A percentile compares a stretch with the other conserved stretches of the same genome.
Evolutionary conservation across 2,329 filamentous ascomycete genomes (phyloP).

Genomic region (Tolypocladium tropicale): DNA sequence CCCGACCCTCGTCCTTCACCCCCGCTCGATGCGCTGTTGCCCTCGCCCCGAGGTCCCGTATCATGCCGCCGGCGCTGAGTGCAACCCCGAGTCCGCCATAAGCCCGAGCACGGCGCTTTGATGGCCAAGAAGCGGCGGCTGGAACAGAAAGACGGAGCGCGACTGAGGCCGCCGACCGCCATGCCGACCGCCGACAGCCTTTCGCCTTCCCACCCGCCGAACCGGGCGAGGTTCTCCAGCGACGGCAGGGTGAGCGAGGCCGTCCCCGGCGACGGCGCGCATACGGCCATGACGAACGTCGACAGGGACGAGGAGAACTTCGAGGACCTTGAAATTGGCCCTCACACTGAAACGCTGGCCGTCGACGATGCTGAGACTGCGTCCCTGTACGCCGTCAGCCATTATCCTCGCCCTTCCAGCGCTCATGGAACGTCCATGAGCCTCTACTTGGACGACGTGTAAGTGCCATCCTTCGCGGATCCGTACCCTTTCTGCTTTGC

Average conservation of each 20-base stretch:
- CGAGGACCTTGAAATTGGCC: background rate
- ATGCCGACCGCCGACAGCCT: background rate
- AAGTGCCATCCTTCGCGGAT: too few relatives aligned
- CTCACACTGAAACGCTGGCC: constrained; percentile 2
- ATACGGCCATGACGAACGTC: constrained; percentile 27
- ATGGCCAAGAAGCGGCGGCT: constrained; percentile 25
- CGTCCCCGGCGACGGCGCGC: constrained; percentile 20
- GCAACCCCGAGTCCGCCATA: constrained; percentile 7
- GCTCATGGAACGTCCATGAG: constrained; percentile 25
- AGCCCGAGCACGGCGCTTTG: constrained; percentile 1
- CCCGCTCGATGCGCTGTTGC: background rate
- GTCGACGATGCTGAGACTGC: constrained; percentile 23
- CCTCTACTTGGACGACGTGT: constrained; percentile 26
- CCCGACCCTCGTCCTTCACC: background rate
- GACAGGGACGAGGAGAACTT: constrained; percentile 11
- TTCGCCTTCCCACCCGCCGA: background rate
- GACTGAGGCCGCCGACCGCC: background rate
- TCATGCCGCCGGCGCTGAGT: background rate
- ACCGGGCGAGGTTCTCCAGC: constrained; percentile 16
- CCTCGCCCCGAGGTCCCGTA: background rate
- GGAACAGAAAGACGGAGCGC: constrained; percentile 16
- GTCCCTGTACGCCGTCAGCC: constrained; percentile 32
- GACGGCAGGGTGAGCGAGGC: constrained; percentile 21
- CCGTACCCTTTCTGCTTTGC: background rate
- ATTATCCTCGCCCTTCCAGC: constrained; percentile 25